Evolutionary conservation across 345 rosid species (phyloP).

Genomic region (Lepidium aucheri): DNA sequence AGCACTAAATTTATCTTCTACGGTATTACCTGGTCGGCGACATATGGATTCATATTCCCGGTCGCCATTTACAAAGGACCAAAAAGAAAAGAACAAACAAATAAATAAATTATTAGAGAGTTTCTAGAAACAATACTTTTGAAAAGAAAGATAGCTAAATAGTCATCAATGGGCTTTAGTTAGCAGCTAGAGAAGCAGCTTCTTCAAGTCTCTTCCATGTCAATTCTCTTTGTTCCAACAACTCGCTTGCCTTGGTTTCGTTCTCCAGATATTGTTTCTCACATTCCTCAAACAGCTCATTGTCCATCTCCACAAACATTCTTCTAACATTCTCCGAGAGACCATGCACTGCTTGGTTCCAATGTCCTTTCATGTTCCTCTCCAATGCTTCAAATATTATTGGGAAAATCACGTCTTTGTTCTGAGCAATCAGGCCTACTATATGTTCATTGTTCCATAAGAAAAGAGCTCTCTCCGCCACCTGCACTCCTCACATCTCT

Average conservation of each 20-base stretch:
- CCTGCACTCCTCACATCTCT: constrained; percentile 31
- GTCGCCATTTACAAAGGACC: constrained; percentile 21
- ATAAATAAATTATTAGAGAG: constrained; percentile 12
- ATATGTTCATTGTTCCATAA: constrained; percentile 64
- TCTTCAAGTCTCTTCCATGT: constrained; percentile 40
- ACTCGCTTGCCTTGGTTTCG: constrained; percentile 28
- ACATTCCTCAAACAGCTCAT: constrained; percentile 33
- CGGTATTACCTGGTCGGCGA: constrained; percentile 4
- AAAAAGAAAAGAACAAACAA: constrained; percentile 5
- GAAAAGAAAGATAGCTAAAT: constrained; percentile 2
- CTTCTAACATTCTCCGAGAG: constrained; percentile 46
- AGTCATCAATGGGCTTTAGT: background rate
- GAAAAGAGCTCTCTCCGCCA: constrained; percentile 58
- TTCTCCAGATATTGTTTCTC: constrained; percentile 27
- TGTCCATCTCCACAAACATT: constrained; percentile 40
- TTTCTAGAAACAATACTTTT: constrained; percentile 11
- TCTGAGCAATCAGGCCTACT: constrained; percentile 40
- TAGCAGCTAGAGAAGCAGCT: constrained; percentile 31
- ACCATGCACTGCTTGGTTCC: constrained; percentile 54
- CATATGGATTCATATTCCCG: constrained; percentile 21
- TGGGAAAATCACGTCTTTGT: constrained; percentile 43
- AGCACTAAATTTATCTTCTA: constrained; percentile 13
- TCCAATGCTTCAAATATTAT: constrained; percentile 50
- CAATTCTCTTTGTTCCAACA: constrained; percentile 34
- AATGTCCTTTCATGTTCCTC: constrained; percentile 47